A percentile compares a stretch with the other conserved stretches of the same genome.
Conservation (phyloP, 169 alveolate species). For the Besnoitia besnoiti region DNA sequence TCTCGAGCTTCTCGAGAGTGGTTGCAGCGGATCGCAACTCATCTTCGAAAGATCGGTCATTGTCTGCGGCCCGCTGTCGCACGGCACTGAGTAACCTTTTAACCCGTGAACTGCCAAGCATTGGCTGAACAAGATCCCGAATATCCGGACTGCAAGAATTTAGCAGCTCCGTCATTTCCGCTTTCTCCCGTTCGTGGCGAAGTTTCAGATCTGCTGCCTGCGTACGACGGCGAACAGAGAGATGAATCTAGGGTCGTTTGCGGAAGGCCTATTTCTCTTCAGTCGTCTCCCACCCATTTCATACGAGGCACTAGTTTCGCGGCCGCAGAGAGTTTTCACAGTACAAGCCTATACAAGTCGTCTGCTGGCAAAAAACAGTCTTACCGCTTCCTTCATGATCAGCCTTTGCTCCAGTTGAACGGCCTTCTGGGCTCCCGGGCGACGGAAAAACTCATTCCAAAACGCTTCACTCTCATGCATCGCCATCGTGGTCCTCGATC, state of each 20-base stretch:
- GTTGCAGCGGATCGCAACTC: neutral
- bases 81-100: neutral
- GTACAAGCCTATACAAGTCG: no score
- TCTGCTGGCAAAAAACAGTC: neutral
- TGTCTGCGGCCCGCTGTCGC: neutral
- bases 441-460: slow-evolving; percentile 64
- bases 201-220: slow-evolving; percentile 20
- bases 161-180: neutral
- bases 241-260: no score
- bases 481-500: slow-evolving; percentile 23
- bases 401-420: slow-evolving; percentile 48
- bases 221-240: neutral
- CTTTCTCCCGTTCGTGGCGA: neutral
- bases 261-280: no score
- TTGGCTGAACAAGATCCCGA: slow-evolving; percentile 8
- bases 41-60: neutral
- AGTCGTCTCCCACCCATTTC: neutral
- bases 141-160: neutral
- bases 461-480: slow-evolving; percentile 66
- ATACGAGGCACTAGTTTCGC: neutral
- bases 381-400: slow-evolving; percentile 51
- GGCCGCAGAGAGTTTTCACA: no score
- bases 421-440: slow-evolving; percentile 52
- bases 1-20: neutral
- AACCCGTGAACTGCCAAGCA: slow-evolving; percentile 21